Evolutionary conservation across 2,329 filamentous ascomycete genomes (phyloP), one percentile per base, ranked within the genome.

Genomic region (Albophoma yamanashiensis): DNA sequence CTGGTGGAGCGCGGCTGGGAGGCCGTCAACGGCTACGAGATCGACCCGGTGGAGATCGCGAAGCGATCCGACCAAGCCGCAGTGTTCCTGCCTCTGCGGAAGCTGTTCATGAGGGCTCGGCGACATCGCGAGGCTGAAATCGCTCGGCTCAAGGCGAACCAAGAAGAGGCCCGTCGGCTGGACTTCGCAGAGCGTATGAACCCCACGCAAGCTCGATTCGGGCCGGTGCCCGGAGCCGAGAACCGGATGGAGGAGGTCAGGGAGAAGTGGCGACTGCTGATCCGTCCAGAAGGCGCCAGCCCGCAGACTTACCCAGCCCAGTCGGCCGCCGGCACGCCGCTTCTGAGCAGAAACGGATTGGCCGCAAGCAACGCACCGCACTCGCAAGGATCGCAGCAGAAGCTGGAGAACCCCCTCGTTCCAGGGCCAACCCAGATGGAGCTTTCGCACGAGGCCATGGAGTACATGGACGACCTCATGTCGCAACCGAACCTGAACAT

Each of bases 81-180:
- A 0, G 77, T 84, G 3, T 82, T 82, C 72, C 66, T 82, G 52
- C 82, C 82, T 0, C 70, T 86, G 56, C 77, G 78, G 55, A 83
- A 79, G 63, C 74, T 86, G 1, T 82, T 82, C 65, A 65, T 77
- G 58, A 80, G 80, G 62, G 81, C 82, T 0, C 76, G 74, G 47
- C 77, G 74, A 61, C 79, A 84, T 62, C 77, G 83, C 6, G 76
- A 78, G 9, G 70, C 74, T 0, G 82, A 85, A 66, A 71, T 85
- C 14, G 66, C 69, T 12, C 76, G 82, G 0, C 72, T 85, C 25
- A 75, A 74, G 27, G 71, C 71, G 1, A 73, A 84, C 45, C 78
- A 76, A 0, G 75, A 78, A 7, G 81, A 79, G 17, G 80, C 80
- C 2, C 72, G 74, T 17, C 73, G 76, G 34, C 70, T 85, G 2